Evolutionary conservation across 345 rosid species (phyloP).

Genomic region (Aquilaria yunnanensis): DNA sequence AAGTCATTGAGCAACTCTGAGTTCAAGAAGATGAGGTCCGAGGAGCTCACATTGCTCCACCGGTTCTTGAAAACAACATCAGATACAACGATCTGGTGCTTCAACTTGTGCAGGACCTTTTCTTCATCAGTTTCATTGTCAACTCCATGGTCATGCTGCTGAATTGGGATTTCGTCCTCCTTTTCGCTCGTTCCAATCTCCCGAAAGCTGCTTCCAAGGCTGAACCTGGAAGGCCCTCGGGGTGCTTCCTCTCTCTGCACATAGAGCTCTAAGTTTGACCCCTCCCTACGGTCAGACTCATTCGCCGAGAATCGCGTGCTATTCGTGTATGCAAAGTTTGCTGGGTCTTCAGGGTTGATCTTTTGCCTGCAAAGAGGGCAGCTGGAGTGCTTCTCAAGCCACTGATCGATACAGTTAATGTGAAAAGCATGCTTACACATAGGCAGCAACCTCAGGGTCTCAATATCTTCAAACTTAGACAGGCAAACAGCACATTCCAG

Average conservation of each 20-base stretch:
- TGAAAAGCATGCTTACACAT: slow-evolving; percentile 79
- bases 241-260: slow-evolving; percentile 53
- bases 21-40: slow-evolving; percentile 70
- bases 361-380: slow-evolving; percentile 69
- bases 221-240: slow-evolving; percentile 50
- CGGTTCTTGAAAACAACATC: slow-evolving; percentile 64
- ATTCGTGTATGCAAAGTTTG: slow-evolving; percentile 34
- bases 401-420: slow-evolving; percentile 65
- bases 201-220: slow-evolving; percentile 64
- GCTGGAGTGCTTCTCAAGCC: slow-evolving; percentile 81
- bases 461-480: slow-evolving; percentile 67
- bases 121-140: slow-evolving; percentile 18
- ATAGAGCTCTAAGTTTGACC: slow-evolving; percentile 47
- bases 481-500: slow-evolving; percentile 80
- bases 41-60: slow-evolving; percentile 86
- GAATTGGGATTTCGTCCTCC: slow-evolving; percentile 13
- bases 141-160: not conserved
- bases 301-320: slow-evolving; percentile 46
- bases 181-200: slow-evolving; percentile 25
- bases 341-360: slow-evolving; percentile 41
- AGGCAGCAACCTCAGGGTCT: slow-evolving; percentile 62
- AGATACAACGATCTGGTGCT: slow-evolving; percentile 67
- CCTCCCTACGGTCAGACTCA: slow-evolving; percentile 35
- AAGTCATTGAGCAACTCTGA: slow-evolving; percentile 55
- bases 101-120: slow-evolving; percentile 43